phyloP scores from a whole-genome alignment of 257 asterid species.

The Solanum piurae region DNA sequence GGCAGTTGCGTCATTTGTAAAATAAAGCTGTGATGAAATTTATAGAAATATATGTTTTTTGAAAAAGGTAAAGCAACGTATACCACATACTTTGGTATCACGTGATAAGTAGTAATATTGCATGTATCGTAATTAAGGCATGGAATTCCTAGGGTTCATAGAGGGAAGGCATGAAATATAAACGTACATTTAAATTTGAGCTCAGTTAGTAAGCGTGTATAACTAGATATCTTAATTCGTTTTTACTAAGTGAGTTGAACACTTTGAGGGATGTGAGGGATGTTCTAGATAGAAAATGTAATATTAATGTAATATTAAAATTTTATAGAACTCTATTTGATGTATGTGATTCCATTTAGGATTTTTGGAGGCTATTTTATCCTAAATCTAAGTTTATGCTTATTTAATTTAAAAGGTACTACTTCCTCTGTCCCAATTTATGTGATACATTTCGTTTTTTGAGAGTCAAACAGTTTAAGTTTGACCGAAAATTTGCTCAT shows the following conservation, averaged over 20 bases:
- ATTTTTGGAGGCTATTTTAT: too few relatives aligned
- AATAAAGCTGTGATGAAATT: neutral
- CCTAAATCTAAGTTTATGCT: neutral
- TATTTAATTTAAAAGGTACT: too few relatives aligned
- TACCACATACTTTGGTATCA: neutral
- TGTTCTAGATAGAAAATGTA: too few relatives aligned
- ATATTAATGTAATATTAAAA: too few relatives aligned
- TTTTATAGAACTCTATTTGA: neutral
- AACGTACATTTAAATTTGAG: neutral
- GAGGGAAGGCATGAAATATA: neutral
- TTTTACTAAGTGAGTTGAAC: neutral
- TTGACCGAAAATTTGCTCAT: too few relatives aligned
- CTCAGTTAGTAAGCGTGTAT: neutral
- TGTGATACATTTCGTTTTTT: too few relatives aligned
- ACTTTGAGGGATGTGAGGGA: too few relatives aligned
- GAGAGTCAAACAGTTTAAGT: too few relatives aligned
- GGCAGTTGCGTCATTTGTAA: neutral
- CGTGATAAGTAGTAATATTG: neutral
- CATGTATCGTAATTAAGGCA: neutral
- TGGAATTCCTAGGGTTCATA: neutral
- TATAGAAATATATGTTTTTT: neutral
- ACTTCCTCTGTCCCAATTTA: too few relatives aligned
- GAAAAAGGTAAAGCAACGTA: neutral
- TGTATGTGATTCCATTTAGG: neutral
- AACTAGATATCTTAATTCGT: too few relatives aligned